These are phyloP conservation scores for Lachnellula arida DNA, from an alignment of 2,329 filamentous ascomycete genomes.

Conservation along the genomic window DNA sequence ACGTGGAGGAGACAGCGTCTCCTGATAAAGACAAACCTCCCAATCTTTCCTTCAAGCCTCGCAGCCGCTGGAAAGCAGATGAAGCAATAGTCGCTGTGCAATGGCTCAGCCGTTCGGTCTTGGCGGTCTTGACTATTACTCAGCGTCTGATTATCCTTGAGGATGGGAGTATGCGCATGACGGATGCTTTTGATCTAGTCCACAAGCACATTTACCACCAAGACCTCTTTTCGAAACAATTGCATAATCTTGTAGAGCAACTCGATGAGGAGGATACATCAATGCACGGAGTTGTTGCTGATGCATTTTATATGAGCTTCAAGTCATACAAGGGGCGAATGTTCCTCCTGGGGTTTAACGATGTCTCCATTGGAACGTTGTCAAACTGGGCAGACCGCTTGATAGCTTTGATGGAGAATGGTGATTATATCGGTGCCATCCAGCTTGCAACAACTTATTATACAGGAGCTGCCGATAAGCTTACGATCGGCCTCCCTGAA, in stretches of 20 bases:
- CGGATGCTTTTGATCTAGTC: constrained; percentile 88
- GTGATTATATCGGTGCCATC: constrained; percentile 93
- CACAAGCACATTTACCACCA: constrained; percentile 89
- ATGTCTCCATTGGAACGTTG: constrained; percentile 82
- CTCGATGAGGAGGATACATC: constrained; percentile 81
- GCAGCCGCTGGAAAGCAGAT: constrained; percentile 87
- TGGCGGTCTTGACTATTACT: constrained; percentile 88
- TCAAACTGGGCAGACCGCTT: constrained; percentile 97
- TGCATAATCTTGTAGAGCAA: constrained; percentile 80
- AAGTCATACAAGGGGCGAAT: constrained; percentile 90
- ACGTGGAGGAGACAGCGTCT: constrained; percentile 69
- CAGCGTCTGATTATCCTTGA: constrained; percentile 91
- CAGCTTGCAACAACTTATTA: constrained; percentile 89
- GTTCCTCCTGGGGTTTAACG: constrained; percentile 90
- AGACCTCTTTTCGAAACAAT: constrained; percentile 83
- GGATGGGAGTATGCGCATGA: constrained; percentile 82
- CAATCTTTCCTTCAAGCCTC: constrained; percentile 71
- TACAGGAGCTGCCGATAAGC: constrained; percentile 82
- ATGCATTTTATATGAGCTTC: constrained; percentile 98
- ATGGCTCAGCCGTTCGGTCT: constrained; percentile 90
- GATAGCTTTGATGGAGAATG: constrained; percentile 90
- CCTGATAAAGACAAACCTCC: constrained; percentile 73
- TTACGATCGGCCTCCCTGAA: constrained; percentile 90
- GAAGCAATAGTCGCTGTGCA: constrained; percentile 95
- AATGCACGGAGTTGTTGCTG: constrained; percentile 93